A percentile compares a stretch with the other conserved stretches of the same genome.
phyloP scores from a whole-genome alignment of 2,329 filamentous ascomycete species.

The Fusarium annulatum region DNA sequence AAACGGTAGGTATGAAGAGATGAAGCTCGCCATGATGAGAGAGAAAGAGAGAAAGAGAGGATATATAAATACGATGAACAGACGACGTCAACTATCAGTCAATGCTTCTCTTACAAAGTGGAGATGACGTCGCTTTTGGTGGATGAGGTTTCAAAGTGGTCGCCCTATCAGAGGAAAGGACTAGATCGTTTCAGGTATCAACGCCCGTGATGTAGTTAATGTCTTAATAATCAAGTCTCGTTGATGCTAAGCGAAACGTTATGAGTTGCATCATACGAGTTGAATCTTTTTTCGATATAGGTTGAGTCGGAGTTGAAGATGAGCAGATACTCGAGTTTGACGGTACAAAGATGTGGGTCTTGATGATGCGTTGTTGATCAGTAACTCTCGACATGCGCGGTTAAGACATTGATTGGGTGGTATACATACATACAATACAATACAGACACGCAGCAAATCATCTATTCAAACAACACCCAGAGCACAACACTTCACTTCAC shows the following conservation, averaged over 20 bases:
- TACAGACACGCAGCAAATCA: neutral
- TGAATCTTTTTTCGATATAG: neutral
- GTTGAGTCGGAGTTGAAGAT: neutral
- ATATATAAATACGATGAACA: neutral
- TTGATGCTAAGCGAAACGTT: neutral
- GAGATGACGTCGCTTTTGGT: slow-evolving; percentile 34
- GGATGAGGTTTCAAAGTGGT: slow-evolving; percentile 13
- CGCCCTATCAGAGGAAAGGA: slow-evolving; percentile 22
- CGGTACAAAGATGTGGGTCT: neutral
- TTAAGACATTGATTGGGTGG: neutral
- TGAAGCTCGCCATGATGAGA: slow-evolving; percentile 34
- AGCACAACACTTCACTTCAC: neutral
- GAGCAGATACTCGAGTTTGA: neutral
- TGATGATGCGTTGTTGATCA: neutral
- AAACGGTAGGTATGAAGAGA: slow-evolving; percentile 39
- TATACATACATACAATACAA: neutral
- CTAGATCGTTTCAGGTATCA: slow-evolving; percentile 31
- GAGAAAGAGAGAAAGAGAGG: neutral
- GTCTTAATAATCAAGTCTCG: slow-evolving; percentile 30
- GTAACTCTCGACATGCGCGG: neutral
- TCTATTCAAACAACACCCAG: slow-evolving; percentile 26
- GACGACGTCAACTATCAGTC: slow-evolving; percentile 19
- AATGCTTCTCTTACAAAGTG: slow-evolving; percentile 30
- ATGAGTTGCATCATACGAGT: neutral
- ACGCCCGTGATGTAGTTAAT: neutral